phyloP scores from a whole-genome alignment of 768 basidiomycete species.

The Phanerochaete sordida region DNA sequence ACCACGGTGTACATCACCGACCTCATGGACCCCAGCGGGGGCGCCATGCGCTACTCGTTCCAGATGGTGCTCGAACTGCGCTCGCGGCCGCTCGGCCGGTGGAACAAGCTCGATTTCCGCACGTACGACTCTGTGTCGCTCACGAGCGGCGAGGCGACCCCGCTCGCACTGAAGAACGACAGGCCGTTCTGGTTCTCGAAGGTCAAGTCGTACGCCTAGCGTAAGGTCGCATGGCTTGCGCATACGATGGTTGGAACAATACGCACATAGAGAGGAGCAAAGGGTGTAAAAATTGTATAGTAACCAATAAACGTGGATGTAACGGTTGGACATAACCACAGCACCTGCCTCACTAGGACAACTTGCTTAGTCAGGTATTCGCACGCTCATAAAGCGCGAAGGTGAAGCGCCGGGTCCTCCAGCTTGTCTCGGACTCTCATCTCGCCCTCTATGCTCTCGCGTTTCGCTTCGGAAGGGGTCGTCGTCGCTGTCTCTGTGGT shows the following conservation, averaged over 20 bases:
- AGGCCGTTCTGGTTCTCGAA: constrained; percentile 95
- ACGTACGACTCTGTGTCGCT: constrained; percentile 74
- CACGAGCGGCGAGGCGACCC: constrained; percentile 68
- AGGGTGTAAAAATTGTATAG: no score
- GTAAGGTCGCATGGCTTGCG: neutral
- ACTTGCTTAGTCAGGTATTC: neutral
- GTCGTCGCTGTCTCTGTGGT: no score
- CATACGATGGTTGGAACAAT: no score
- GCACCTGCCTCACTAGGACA: neutral
- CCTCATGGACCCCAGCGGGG: constrained; percentile 48
- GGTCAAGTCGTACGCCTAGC: constrained; percentile 58
- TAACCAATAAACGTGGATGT: no score
- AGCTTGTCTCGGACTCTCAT: neutral
- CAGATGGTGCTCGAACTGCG: constrained; percentile 68
- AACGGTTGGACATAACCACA: neutral
- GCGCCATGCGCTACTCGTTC: constrained; percentile 54
- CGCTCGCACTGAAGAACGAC: constrained; percentile 76
- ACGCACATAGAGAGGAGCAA: neutral
- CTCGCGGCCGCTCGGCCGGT: constrained; percentile 79
- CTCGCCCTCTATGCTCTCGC: neutral
- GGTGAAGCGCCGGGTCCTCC: neutral
- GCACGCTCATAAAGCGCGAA: neutral
- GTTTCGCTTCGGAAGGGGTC: neutral
- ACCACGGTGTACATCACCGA: constrained; percentile 58
- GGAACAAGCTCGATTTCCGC: constrained; percentile 75